phyloP scores from a whole-genome alignment of 768 basidiomycete genomes.

The Serendipita indica region DNA sequence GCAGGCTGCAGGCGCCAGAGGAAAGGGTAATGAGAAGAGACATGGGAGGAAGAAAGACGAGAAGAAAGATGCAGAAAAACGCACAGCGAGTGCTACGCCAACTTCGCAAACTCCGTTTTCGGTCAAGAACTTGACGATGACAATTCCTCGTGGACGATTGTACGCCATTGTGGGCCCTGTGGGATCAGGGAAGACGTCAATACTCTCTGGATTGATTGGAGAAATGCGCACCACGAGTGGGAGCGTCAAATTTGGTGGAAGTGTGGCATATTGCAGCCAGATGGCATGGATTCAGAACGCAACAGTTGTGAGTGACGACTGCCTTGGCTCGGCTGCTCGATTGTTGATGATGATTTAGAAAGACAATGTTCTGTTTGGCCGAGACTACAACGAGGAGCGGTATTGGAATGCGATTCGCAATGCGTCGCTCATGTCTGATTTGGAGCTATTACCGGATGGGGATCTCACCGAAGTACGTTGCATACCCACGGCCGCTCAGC shows the following conservation, averaged over 20 bases:
- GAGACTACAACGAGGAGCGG: constrained; percentile 42
- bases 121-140: constrained; percentile 35
- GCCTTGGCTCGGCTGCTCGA: background rate
- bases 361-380: constrained; percentile 56
- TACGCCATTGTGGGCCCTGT: constrained; percentile 54
- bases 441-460: constrained; percentile 50
- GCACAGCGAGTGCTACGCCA: background rate
- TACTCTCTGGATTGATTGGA: constrained; percentile 46
- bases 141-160: constrained; percentile 41
- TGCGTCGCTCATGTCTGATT: constrained; percentile 45
- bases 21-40: constrained; percentile 13
- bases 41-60: constrained; percentile 10
- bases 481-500: background rate
- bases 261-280: constrained; percentile 56
- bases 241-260: constrained; percentile 42
- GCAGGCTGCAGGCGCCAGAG: constrained; percentile 14
- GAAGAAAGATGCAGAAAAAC: constrained; percentile 6
- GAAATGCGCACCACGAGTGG: constrained; percentile 49
- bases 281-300: constrained; percentile 67
- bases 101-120: constrained; percentile 29
- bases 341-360: constrained; percentile 24
- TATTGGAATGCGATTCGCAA: constrained; percentile 51
- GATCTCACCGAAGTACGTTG: constrained; percentile 50
- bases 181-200: constrained; percentile 42
- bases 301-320: constrained; percentile 30